Evolutionary conservation across 495 filamentous ascomycete species (phyloP), one percentile per base, ranked within the genome.

Genomic region (Lepidopterella palustris): DNA sequence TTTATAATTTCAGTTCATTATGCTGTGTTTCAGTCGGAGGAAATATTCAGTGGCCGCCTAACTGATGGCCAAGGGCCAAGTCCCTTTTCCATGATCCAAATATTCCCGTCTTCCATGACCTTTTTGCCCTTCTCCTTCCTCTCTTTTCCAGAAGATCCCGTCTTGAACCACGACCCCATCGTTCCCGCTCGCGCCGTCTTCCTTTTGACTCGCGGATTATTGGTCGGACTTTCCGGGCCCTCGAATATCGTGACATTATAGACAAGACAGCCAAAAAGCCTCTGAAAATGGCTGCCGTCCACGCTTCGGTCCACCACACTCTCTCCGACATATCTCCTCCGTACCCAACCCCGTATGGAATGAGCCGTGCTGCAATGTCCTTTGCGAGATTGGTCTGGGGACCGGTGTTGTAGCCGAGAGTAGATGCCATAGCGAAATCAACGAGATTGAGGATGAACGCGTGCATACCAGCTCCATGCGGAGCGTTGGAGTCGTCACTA

Each of bases 161-260:
- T 56, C 53, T 10, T 39, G 8, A 42, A 23, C 53, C 53, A 56
- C 35, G 40, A 45, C 18, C 28, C 53, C 53, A 45, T 56, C 9
- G 23, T 56, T 15, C 53, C 53, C 31, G 40, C 8, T 23, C 53
- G 8, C 20, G 29, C 6, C 53, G 40, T 18, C 53, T 56, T 56
- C 24, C 53, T 56, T 32, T 56, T 56, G 29, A 47, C 8, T 6
- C 28, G 28, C 27, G 53, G 53, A 24, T 56, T 45, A 27, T 56
- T 56, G 53, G 45, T 45, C 5, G 53, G 53, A 6, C 8, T 10
- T 23, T 56, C 53, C 5, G 53, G 53, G 13, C 53, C 53, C 32
- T 56, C 53, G 24, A 56, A 56, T 18, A 56, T 56, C 28, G 53
- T 32, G 24, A 56, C 31, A 25, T 56, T 32, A 23, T 56, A 56